Conservation (phyloP, 2,329 filamentous ascomycete species). For the Fusarium humuli region DNA sequence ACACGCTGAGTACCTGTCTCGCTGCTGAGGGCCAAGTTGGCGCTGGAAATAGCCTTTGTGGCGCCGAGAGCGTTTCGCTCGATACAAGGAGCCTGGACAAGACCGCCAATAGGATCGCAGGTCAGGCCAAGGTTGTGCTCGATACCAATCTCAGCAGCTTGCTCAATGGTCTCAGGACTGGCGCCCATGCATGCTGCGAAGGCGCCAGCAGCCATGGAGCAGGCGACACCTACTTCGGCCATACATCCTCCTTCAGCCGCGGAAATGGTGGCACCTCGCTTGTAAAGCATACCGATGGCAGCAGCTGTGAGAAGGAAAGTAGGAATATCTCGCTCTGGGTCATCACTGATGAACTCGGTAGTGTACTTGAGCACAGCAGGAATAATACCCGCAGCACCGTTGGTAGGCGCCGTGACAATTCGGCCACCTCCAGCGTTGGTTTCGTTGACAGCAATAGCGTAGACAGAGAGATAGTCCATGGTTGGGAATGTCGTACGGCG, state of each 20-base stretch:
- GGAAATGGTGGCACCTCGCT: slow-evolving; percentile 64
- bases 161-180: slow-evolving; percentile 62
- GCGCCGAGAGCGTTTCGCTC: slow-evolving; percentile 63
- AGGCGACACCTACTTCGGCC: slow-evolving; percentile 65
- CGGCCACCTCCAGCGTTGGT: slow-evolving; percentile 64
- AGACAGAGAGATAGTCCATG: slow-evolving; percentile 64
- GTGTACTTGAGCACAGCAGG: slow-evolving; percentile 64
- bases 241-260: slow-evolving; percentile 65
- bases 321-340: slow-evolving; percentile 60
- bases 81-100: slow-evolving; percentile 64
- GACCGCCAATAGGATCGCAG: slow-evolving; percentile 62
- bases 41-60: slow-evolving; percentile 63
- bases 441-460: slow-evolving; percentile 65
- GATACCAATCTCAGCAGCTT: slow-evolving; percentile 64
- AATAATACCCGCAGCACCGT: slow-evolving; percentile 64
- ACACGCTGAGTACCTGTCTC: slow-evolving; percentile 61
- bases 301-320: slow-evolving; percentile 63
- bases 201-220: slow-evolving; percentile 63
- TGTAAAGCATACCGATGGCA: slow-evolving; percentile 65
- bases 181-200: slow-evolving; percentile 65
- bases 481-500: slow-evolving; percentile 62
- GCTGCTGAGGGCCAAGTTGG: slow-evolving; percentile 60
- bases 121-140: slow-evolving; percentile 64
- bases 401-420: slow-evolving; percentile 64
- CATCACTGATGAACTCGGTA: slow-evolving; percentile 63